phyloP scores from a whole-genome alignment of 805 yeast species.

The Zygosaccharomyces rouxii region DNA sequence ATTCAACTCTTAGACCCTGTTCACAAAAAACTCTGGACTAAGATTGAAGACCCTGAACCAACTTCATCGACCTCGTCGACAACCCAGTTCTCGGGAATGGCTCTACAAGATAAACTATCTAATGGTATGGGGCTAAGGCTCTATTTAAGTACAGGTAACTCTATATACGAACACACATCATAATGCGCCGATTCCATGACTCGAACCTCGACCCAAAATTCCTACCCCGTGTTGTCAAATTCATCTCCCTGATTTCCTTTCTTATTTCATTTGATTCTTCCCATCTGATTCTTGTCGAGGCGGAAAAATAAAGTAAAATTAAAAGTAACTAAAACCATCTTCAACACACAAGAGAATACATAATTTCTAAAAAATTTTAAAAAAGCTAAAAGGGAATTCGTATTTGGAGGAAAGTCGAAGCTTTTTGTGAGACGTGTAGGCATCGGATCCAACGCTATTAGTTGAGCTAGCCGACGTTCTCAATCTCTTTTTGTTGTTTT shows the following conservation, averaged over 20 bases:
- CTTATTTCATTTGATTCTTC: background rate
- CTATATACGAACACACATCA: conserved; percentile 10
- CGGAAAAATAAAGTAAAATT: background rate
- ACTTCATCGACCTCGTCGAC: conserved; percentile 5
- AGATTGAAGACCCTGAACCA: conserved; percentile 20
- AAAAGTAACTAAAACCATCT: background rate
- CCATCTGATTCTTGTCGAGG: background rate
- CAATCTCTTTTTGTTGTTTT: background rate
- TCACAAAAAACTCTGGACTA: conserved; percentile 23
- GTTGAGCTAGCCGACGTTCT: conserved; percentile 1
- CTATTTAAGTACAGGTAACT: conserved; percentile 18
- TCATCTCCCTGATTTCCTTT: background rate
- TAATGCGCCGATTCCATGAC: background rate
- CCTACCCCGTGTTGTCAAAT: background rate
- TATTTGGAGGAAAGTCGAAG: background rate
- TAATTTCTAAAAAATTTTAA: background rate
- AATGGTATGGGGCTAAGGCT: conserved; percentile 27
- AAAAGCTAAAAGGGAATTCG: background rate
- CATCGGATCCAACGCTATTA: background rate
- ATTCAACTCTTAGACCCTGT: conserved; percentile 22
- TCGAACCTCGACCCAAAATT: background rate
- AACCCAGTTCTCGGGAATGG: conserved; percentile 23
- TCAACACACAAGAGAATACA: background rate
- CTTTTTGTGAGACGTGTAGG: background rate
- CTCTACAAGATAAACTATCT: conserved; percentile 23